Base-by-base conservation (phyloP, 2,329 filamentous ascomycete species). In the Fusarium verrucosum region DNA sequence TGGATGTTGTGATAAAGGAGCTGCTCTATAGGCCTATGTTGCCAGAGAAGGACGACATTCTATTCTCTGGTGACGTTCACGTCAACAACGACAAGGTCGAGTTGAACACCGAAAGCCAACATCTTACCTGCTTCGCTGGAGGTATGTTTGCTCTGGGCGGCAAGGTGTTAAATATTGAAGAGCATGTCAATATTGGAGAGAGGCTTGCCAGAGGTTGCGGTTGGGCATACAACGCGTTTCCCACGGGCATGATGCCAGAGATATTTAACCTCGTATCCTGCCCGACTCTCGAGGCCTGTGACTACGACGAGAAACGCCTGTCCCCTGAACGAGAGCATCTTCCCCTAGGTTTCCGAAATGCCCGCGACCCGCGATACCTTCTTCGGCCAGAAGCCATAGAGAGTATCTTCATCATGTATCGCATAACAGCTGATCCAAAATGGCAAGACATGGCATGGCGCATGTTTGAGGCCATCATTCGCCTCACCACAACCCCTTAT, bases 1-100 rank as follows among this genome's bases (percentile, higher is more conserved):
- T 90, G 68, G 83, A 87, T n/a, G 81, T 85, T 0, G 85, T 85
- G 2, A 83, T 84, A 17, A 76, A 86, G 51, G 78, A 91, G 60
- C 77, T 94, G 2, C 82, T 94, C 45, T 93, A 89, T 77, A 84
- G 88, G 3, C 91, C 91, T 1, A 88, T 91, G 82, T 81, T 86
- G 2, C 85, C 85, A 0, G 78, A 82, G 3, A 80, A 85, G 38
- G 79, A 82, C 1, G 85, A 92, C 60, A 84, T 93, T 7, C 80
- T 93, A 6, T 74, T 76, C 44, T 44, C 64, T 2, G 74, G 74
- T 7, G 74, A 76, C 43, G 61, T 65, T 4, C 56, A 82, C 26
- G 58, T 70, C 5, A 47, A 70, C 4, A 50, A 70, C 4, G 68
- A 73, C 1, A 60, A 60, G 5, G 50, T 26, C 50, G 47, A 68